phyloP scores from a whole-genome alignment of 176 grass and related monocot species.

The Phragmites australis region DNA sequence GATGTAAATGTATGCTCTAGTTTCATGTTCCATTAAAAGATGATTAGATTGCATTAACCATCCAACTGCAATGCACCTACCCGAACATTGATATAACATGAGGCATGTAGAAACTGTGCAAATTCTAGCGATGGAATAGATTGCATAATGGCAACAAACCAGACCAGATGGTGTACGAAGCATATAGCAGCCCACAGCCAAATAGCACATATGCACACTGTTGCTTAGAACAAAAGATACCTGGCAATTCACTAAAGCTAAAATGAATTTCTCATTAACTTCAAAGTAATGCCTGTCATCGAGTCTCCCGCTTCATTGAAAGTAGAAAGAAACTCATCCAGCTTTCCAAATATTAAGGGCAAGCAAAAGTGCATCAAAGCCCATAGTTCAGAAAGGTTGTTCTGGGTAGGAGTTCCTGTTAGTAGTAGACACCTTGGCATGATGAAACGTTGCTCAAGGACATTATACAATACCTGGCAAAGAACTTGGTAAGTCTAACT shows the following conservation, averaged over 20 bases:
- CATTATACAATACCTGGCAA: slow-evolving; percentile 82
- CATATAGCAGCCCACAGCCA: too few relatives aligned
- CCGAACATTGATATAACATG: slow-evolving; percentile 16
- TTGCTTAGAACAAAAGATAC: too few relatives aligned
- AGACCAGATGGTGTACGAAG: not conserved
- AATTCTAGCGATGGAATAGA: not conserved
- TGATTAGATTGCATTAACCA: not conserved
- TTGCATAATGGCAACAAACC: not conserved
- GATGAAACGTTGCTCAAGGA: slow-evolving; percentile 78
- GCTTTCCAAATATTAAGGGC: slow-evolving; percentile 74
- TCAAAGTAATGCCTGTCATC: slow-evolving; percentile 56
- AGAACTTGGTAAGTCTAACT: slow-evolving; percentile 32
- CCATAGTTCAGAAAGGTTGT: slow-evolving; percentile 92
- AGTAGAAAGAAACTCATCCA: slow-evolving; percentile 75
- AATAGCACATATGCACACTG: too few relatives aligned
- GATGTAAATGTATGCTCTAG: not conserved
- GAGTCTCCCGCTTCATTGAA: slow-evolving; percentile 68
- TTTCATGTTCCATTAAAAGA: not conserved
- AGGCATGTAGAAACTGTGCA: slow-evolving; percentile 11
- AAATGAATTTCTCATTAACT: slow-evolving; percentile 3
- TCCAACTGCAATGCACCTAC: not conserved
- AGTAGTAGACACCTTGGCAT: slow-evolving; percentile 84
- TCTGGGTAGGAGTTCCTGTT: slow-evolving; percentile 94
- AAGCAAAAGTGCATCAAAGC: slow-evolving; percentile 94
- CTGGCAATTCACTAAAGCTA: not conserved